Evolutionary conservation across 768 basidiomycete genomes (phyloP).

Genomic region (Piloderma croceum): DNA sequence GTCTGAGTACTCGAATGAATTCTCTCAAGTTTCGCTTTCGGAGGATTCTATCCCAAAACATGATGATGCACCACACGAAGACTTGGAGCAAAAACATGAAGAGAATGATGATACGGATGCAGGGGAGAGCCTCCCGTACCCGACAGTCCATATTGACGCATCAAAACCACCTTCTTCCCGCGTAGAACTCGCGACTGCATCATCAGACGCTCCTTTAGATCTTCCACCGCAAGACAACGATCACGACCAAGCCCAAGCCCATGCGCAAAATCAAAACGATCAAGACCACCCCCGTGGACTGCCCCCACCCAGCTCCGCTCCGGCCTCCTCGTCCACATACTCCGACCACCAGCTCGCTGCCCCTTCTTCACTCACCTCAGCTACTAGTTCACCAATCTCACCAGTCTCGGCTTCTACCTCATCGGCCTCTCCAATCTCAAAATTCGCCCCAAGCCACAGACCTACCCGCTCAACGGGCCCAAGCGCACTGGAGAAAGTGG

Average conservation of each 20-base stretch:
- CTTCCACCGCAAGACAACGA: too few relatives aligned
- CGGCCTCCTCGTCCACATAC: constrained; percentile 4
- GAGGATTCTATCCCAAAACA: constrained; percentile 7
- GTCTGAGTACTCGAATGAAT: constrained; percentile 10
- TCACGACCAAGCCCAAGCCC: too few relatives aligned
- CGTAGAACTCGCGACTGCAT: constrained; percentile 18
- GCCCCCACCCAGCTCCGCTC: constrained; percentile 8
- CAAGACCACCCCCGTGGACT: constrained; percentile 6
- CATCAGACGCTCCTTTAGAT: too few relatives aligned
- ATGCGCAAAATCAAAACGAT: too few relatives aligned
- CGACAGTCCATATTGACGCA: constrained; percentile 40
- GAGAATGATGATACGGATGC: too few relatives aligned
- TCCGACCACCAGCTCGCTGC: constrained; percentile 26
- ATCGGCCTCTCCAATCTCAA: constrained; percentile 14
- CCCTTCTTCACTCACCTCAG: constrained; percentile 22
- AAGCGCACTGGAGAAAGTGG: constrained; percentile 68
- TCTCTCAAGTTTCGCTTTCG: constrained; percentile 23
- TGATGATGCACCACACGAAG: background rate
- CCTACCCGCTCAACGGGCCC: constrained; percentile 56
- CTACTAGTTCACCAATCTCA: constrained; percentile 13
- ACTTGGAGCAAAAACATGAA: too few relatives aligned
- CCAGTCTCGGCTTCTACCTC: constrained; percentile 8
- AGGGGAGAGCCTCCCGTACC: constrained; percentile 22
- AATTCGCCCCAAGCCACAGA: constrained; percentile 35
- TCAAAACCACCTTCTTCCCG: constrained; percentile 30